Evolutionary conservation across 768 basidiomycete species (phyloP).

Genomic region (Lepiota subincarnata): DNA sequence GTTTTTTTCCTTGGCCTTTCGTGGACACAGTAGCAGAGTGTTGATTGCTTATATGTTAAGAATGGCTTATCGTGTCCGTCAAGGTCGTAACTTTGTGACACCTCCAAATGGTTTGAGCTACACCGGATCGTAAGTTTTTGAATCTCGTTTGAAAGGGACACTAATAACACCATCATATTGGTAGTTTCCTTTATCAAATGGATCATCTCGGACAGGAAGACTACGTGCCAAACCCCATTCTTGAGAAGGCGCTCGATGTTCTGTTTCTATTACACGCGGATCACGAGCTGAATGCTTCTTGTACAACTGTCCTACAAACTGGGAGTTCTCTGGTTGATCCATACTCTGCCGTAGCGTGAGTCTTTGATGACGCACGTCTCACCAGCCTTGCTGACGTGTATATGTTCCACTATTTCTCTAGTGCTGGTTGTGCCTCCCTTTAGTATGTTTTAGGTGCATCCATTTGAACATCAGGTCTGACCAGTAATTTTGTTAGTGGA

Average conservation of each 20-base stretch:
- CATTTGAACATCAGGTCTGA: constrained; percentile 5
- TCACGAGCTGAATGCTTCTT: constrained; percentile 85
- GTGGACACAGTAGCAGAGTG: neutral
- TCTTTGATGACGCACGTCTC: constrained; percentile 1
- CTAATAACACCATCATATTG: neutral
- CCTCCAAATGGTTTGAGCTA: constrained; percentile 83
- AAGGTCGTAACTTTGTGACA: constrained; percentile 83
- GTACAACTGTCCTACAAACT: constrained; percentile 84
- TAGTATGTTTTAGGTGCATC: constrained; percentile 55
- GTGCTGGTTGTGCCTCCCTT: constrained; percentile 82
- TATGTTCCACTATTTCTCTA: constrained; percentile 20
- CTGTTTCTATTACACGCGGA: constrained; percentile 88
- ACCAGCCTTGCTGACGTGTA: neutral
- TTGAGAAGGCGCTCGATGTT: constrained; percentile 84
- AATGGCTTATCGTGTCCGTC: constrained; percentile 91
- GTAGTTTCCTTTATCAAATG: constrained; percentile 86
- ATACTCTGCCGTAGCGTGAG: constrained; percentile 78
- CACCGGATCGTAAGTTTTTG: constrained; percentile 63
- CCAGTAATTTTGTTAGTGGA: constrained; percentile 39
- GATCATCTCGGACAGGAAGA: constrained; percentile 72
- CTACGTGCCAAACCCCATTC: constrained; percentile 78
- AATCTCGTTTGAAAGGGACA: neutral
- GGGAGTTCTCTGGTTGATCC: constrained; percentile 89
- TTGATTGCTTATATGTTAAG: constrained; percentile 28
- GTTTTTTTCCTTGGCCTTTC: constrained; percentile 23